These are phyloP conservation scores for Zymoseptoria pseudotritici DNA, from an alignment of 2,329 filamentous ascomycete species.

Conservation along the genomic window DNA sequence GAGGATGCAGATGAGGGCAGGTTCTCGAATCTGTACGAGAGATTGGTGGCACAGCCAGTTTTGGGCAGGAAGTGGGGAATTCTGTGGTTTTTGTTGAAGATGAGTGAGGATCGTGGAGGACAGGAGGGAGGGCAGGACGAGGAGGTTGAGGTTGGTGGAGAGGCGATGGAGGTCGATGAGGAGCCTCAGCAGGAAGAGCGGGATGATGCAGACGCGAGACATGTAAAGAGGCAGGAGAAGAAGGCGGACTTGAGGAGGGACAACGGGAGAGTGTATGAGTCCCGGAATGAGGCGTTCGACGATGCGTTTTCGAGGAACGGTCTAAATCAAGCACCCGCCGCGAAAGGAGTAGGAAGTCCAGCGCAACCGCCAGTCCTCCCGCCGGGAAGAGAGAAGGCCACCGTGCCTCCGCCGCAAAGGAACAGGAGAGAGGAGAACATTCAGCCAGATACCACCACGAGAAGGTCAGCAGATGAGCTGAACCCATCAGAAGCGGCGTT, in stretches of 20 bases:
- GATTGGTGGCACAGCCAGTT: constrained; percentile 82
- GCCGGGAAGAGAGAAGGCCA: constrained; percentile 13
- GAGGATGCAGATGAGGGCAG: constrained; percentile 67
- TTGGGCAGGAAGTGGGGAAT: constrained; percentile 96
- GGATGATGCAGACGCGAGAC: constrained; percentile 1
- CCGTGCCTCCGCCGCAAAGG: constrained; percentile 16
- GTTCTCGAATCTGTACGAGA: constrained; percentile 85
- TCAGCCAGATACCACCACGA: constrained; percentile 4
- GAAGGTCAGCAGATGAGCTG: constrained; percentile 4
- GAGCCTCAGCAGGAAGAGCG: constrained; percentile 11
- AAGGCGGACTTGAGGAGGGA: constrained; percentile 2
- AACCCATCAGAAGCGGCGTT: constrained; percentile 37
- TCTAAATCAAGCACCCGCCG: constrained; percentile 31
- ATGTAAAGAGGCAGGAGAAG: constrained; percentile 2
- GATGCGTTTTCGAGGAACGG: constrained; percentile 43
- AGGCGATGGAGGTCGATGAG: constrained; percentile 6
- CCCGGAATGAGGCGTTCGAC: constrained; percentile 32
- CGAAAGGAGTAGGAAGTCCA: constrained; percentile 20
- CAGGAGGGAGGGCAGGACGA: constrained; percentile 4
- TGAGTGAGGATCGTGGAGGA: constrained; percentile 32
- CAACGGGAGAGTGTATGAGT: constrained; percentile 2
- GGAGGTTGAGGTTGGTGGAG: constrained; percentile 4
- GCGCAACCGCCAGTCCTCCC: constrained; percentile 13
- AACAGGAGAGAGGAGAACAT: constrained; percentile 6
- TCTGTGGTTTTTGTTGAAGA: constrained; percentile 77